phyloP scores from a whole-genome alignment of 1,139 yeast species.

The Diutina neorugosa region DNA sequence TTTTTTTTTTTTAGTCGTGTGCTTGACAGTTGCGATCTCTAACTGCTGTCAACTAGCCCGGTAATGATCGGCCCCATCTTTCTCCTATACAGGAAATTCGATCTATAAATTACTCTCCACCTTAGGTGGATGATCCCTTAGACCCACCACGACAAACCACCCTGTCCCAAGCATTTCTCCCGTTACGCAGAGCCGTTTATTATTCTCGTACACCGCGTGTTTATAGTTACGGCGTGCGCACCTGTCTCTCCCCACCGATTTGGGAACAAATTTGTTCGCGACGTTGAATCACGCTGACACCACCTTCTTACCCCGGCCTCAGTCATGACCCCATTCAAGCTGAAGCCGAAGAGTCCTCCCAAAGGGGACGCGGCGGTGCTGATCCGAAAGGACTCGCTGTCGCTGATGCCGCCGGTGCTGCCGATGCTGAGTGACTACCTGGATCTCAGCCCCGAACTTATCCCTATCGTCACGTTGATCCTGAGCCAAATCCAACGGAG shows the following conservation, averaged over 20 bases:
- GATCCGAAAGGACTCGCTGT: neutral
- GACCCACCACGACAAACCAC: no score
- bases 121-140: no score
- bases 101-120: no score
- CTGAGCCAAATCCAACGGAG: constrained; percentile 66
- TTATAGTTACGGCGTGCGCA: neutral
- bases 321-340: neutral
- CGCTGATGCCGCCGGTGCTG: neutral
- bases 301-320: neutral
- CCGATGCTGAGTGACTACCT: neutral
- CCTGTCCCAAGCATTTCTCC: neutral
- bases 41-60: no score
- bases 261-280: neutral
- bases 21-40: neutral
- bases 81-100: neutral
- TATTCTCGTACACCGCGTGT: neutral
- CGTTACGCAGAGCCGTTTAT: neutral
- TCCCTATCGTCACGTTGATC: constrained; percentile 63
- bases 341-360: neutral
- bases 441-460: constrained; percentile 40
- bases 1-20: neutral
- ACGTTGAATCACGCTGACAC: neutral
- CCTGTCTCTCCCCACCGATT: neutral
- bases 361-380: neutral
- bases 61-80: neutral